phyloP scores from a whole-genome alignment of 2,329 filamentous ascomycete genomes.

The Stemphylium lycopersici region DNA sequence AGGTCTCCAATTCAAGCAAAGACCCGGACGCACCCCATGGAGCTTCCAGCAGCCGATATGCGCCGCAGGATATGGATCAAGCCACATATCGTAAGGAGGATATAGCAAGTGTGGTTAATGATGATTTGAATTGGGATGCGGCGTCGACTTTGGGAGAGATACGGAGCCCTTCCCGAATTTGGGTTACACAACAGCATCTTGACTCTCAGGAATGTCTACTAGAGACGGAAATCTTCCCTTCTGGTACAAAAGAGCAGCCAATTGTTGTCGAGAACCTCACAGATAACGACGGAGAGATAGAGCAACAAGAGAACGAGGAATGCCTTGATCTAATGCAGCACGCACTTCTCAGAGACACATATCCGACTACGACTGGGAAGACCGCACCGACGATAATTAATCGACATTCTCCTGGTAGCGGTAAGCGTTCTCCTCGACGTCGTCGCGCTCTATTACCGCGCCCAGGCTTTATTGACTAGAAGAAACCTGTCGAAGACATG shows the following conservation, averaged over 20 bases:
- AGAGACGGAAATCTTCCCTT: too few species aligned
- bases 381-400: background rate
- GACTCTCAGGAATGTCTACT: too few species aligned
- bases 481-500: background rate
- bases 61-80: too few species aligned
- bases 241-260: too few species aligned
- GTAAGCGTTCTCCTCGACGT: background rate
- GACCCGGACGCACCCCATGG: background rate
- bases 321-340: background rate
- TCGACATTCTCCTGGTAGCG: background rate
- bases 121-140: too few species aligned
- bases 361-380: background rate
- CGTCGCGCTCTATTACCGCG: background rate
- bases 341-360: background rate
- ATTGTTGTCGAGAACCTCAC: too few species aligned
- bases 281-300: too few species aligned
- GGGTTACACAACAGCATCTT: too few species aligned
- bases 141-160: too few species aligned
- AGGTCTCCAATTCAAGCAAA: background rate
- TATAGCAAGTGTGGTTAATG: too few species aligned
- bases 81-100: too few species aligned
- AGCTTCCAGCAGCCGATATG: background rate
- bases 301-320: background rate
- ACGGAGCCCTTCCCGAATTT: too few species aligned
- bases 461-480: background rate